phyloP scores from a whole-genome alignment of 2,329 filamentous ascomycete genomes.

The Tolypocladium tropicale region DNA sequence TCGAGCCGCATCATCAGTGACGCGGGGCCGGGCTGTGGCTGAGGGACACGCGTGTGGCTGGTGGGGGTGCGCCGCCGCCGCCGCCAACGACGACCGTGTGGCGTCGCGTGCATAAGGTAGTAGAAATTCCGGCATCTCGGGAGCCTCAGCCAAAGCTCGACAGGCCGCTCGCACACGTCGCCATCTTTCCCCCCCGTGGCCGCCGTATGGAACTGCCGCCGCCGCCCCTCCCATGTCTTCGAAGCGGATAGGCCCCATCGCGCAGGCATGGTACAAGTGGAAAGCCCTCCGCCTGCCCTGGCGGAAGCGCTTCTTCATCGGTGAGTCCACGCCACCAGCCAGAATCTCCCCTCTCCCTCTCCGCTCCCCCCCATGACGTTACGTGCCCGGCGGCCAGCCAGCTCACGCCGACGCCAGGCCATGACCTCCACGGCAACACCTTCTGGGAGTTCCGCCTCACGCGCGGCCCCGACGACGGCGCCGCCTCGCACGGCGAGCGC shows the following conservation, averaged over 20 bases:
- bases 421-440: constrained; percentile 56
- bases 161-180: too few relatives aligned
- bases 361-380: neutral
- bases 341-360: constrained; percentile 1
- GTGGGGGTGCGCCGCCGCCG: neutral
- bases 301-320: constrained; percentile 52
- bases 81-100: neutral
- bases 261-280: constrained; percentile 48
- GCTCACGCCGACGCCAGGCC: constrained; percentile 33
- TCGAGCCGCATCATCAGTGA: neutral
- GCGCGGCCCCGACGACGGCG: constrained; percentile 16
- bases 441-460: constrained; percentile 57
- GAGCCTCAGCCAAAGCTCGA: neutral
- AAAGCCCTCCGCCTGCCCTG: constrained; percentile 52
- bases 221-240: constrained; percentile 17
- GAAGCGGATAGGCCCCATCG: constrained; percentile 24
- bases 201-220: neutral
- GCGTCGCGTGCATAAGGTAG: too few relatives aligned
- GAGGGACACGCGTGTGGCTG: neutral
- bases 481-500: constrained; percentile 22
- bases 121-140: too few relatives aligned
- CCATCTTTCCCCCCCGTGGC: neutral
- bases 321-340: too few relatives aligned
- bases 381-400: neutral
- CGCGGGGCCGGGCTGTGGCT: neutral